phyloP scores from a whole-genome alignment of 139 green algal genomes.

The Tetraselmis striata region DNA sequence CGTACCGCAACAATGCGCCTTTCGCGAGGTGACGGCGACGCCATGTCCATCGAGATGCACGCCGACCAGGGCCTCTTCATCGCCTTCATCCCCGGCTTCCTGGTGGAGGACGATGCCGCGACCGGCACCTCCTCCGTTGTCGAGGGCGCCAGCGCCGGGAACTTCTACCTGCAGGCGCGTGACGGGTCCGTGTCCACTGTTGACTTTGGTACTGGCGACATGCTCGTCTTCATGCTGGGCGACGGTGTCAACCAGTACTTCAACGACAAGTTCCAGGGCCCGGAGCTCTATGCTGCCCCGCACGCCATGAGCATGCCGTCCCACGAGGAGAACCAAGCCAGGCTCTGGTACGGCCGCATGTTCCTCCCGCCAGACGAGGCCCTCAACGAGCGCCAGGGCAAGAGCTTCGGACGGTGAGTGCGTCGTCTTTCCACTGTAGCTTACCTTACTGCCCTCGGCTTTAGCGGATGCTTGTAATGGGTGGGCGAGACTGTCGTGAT shows the following conservation, averaged over 20 bases:
- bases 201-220: conserved; percentile 8
- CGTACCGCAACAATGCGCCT: not conserved
- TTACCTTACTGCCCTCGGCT: too few relatives aligned
- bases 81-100: conserved; percentile 7
- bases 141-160: not conserved
- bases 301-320: conserved; percentile 14
- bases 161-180: not conserved
- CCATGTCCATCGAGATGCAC: conserved; percentile 6
- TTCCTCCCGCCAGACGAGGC: conserved; percentile 3
- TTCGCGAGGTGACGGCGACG: not conserved
- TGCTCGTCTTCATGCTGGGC: conserved; percentile 15
- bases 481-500: too few relatives aligned
- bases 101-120: not conserved
- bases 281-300: not conserved
- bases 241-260: conserved; percentile 13
- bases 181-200: not conserved
- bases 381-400: conserved; percentile 7
- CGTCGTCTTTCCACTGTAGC: too few relatives aligned
- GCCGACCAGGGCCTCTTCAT: conserved; percentile 20
- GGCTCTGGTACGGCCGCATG: conserved; percentile 14
- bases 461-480: too few relatives aligned
- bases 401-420: conserved; percentile 5
- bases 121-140: not conserved
- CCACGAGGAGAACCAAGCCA: not conserved
- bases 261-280: not conserved